A percentile compares a stretch with the other conserved stretches of the same genome.
Evolutionary conservation across 257 asterid species (phyloP).

Genomic region (Mitragyna speciosa): DNA sequence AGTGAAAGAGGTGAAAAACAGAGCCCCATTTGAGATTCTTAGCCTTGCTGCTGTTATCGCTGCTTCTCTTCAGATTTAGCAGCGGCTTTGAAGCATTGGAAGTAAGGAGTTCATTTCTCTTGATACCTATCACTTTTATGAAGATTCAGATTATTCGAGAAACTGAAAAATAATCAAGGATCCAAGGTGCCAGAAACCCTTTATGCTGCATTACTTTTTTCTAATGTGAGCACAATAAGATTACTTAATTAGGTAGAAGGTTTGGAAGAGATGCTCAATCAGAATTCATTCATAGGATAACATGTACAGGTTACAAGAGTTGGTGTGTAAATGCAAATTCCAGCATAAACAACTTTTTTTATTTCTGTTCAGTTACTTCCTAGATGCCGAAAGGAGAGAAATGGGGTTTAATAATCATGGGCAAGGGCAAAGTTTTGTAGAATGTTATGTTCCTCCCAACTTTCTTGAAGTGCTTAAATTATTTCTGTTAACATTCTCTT

Average conservation of each 20-base stretch:
- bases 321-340: background rate
- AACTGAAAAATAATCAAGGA: background rate
- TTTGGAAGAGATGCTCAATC: background rate
- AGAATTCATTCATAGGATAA: background rate
- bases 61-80: constrained; percentile 76
- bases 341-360: background rate
- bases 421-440: background rate
- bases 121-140: background rate
- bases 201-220: background rate
- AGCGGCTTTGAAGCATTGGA: background rate
- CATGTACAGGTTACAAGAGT: background rate
- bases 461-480: background rate
- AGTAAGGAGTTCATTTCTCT: background rate
- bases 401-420: background rate
- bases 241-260: background rate
- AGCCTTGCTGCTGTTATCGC: constrained; percentile 89
- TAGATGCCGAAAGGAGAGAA: background rate
- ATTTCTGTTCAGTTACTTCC: background rate
- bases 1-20: constrained; percentile 73
- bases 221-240: background rate
- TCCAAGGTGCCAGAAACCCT: background rate
- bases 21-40: constrained; percentile 72
- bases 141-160: too few species aligned
- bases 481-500: background rate
- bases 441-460: background rate